Evolutionary conservation across 805 yeast genomes (phyloP).

Genomic region (Metschnikowia gelsemii): DNA sequence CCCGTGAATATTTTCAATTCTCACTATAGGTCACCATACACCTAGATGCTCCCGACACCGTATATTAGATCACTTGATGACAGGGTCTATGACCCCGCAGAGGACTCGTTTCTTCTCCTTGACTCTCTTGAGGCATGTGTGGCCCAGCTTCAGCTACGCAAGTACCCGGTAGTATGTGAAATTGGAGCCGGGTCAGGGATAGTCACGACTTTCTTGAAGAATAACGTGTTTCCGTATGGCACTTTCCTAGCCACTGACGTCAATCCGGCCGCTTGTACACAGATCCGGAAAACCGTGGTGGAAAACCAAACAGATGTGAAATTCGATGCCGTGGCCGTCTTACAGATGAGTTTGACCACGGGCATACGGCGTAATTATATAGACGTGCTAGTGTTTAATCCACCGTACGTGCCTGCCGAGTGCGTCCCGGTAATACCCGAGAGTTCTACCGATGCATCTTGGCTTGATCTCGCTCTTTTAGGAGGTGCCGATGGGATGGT

Average conservation of each 20-base stretch:
- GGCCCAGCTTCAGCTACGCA: conserved; percentile 38
- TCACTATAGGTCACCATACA: too few relatives aligned
- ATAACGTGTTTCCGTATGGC: conserved; percentile 51
- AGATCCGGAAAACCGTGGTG: conserved; percentile 29
- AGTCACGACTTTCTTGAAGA: conserved; percentile 72
- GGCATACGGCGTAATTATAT: conserved; percentile 47
- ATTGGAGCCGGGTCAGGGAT: conserved; percentile 93
- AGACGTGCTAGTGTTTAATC: conserved; percentile 84
- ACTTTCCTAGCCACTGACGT: conserved; percentile 72
- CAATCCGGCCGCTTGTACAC: conserved; percentile 70
- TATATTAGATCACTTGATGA: conserved; percentile 52
- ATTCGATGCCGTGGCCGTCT: conserved; percentile 23
- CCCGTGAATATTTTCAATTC: neutral
- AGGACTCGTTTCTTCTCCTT: conserved; percentile 81
- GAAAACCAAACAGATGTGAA: conserved; percentile 19
- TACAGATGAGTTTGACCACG: conserved; percentile 58
- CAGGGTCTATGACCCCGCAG: conserved; percentile 92
- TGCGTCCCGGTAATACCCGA: conserved; percentile 61
- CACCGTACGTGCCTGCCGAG: conserved; percentile 95
- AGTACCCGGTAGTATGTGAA: conserved; percentile 64
- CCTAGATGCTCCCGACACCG: conserved; percentile 87
- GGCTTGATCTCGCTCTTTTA: conserved; percentile 87
- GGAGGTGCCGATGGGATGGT: conserved; percentile 94
- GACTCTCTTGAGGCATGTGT: conserved; percentile 64
- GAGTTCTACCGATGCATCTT: conserved; percentile 46